Base-by-base conservation (phyloP, 495 filamentous ascomycete genomes). In the Neurospora sp. region DNA sequence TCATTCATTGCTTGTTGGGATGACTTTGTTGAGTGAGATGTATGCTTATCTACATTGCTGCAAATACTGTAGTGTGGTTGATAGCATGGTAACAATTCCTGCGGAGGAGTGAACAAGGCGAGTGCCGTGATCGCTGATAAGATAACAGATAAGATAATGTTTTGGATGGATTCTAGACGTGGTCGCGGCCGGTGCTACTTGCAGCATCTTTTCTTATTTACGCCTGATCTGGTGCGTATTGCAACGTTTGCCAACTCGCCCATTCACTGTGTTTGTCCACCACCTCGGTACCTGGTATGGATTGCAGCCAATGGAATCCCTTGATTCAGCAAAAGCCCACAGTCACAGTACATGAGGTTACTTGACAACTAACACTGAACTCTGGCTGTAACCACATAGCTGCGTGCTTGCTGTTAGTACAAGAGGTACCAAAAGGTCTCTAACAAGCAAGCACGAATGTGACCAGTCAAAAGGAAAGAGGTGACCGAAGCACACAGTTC, bases 281-380 rank as follows among this genome's bases (percentile, higher is more conserved):
- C 42, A 44, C 7, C 8, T n/a, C 0, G 8, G 17, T 45, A n/a
- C 3, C 17, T 8, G 8, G 1, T 3, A 45, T 8, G 8, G 17
- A 45, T n/a, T n/a, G 41, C 42, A n/a, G 42, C 42, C 42, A 45
- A 45, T 45, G 42, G 8, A 45, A 45, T 20, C 17, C 17, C 42
- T 45, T n/a, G 17, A 45, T n/a, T n/a, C 17, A 45, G 17, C 8
- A 8, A n/a, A 9, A n/a, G 7, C 3, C 17, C 44, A 20, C 8
- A 0, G n/a, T 10, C 44, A 1, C 3, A 3, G 3, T 48, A 20
- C n/a, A 9, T 4, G n/a, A 5, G 0, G 0, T 0, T 48, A 48
- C 44, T 4, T 48, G 44, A 22, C 8, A 12, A 48, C n/a, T 22
- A 48, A 12, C 44, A 5, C 44, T 1, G 9, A 22, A 1, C 4